A percentile compares a stretch with the other conserved stretches of the same genome.
phyloP scores from a whole-genome alignment of 805 yeast species.

The Jamesozyma gamospora region DNA sequence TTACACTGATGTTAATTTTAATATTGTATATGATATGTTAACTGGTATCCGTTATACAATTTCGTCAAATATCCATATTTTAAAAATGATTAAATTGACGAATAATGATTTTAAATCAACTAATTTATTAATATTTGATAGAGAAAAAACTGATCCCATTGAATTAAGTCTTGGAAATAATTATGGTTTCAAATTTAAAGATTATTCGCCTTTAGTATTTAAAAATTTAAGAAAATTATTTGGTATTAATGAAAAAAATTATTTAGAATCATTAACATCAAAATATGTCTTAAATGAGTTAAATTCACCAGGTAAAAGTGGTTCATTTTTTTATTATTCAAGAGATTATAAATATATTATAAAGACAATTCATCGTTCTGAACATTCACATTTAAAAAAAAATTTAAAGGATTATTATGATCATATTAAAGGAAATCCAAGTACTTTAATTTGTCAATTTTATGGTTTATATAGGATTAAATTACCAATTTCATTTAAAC shows the following conservation, averaged over 20 bases:
- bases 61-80: conserved; percentile 42
- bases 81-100: conserved; percentile 37
- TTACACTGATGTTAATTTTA: conserved; percentile 88
- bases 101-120: conserved; percentile 57
- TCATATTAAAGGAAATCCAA: conserved; percentile 76
- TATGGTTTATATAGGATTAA: conserved; percentile 92
- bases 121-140: conserved; percentile 78
- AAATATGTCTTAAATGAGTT: conserved; percentile 84
- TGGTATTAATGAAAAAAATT: conserved; percentile 90
- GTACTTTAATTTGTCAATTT: conserved; percentile 86
- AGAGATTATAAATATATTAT: conserved; percentile 89
- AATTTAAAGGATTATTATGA: conserved; percentile 66
- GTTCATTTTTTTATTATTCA: conserved; percentile 91
- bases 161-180: conserved; percentile 26
- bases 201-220: conserved; percentile 91
- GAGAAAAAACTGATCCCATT: conserved; percentile 70
- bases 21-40: conserved; percentile 91
- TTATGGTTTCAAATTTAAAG: conserved; percentile 93
- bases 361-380: conserved; percentile 89
- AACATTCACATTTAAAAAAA: conserved; percentile 71
- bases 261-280: conserved; percentile 82
- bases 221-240: conserved; percentile 69
- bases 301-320: conserved; percentile 95
- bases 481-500: conserved; percentile 52
- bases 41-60: conserved; percentile 94